Percentiles rank a stretch among this genome's conserved stretches.
phyloP scores from a whole-genome alignment of 73 alveolate genomes.

The Paramecium tetraurelia region DNA sequence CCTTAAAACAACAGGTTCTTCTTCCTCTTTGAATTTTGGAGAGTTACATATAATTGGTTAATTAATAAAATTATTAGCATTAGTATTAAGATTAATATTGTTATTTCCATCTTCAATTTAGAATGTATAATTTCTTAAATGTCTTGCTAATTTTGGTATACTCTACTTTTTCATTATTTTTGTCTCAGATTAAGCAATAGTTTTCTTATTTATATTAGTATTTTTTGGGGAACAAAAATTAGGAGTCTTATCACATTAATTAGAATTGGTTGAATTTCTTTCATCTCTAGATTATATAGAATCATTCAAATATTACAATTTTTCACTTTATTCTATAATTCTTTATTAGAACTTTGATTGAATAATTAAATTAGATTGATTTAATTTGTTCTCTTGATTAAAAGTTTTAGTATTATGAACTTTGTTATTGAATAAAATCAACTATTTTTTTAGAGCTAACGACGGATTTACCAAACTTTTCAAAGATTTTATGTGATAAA shows the following conservation, averaged over 20 bases:
- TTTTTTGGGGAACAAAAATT: background rate
- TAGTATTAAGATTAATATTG: background rate
- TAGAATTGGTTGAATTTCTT: background rate
- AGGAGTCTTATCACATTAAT: background rate
- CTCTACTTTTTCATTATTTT: background rate
- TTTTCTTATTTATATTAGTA: background rate
- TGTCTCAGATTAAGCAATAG: background rate
- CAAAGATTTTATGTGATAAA: background rate
- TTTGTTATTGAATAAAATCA: background rate
- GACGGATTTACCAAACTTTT: background rate
- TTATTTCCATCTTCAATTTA: background rate
- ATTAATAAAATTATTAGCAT: background rate
- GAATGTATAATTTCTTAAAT: background rate
- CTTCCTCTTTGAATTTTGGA: background rate
- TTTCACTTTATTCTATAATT: background rate
- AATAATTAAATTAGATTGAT: background rate
- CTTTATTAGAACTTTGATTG: background rate
- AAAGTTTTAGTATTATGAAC: background rate
- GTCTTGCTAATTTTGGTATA: background rate
- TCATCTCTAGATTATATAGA: background rate
- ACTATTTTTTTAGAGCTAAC: background rate
- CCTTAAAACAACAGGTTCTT: background rate
- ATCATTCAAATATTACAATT: background rate
- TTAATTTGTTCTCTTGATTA: background rate
- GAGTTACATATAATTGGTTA: background rate